phyloP scores from a whole-genome alignment of 2,329 filamentous ascomycete genomes.

The Aureobasidium namibiae region DNA sequence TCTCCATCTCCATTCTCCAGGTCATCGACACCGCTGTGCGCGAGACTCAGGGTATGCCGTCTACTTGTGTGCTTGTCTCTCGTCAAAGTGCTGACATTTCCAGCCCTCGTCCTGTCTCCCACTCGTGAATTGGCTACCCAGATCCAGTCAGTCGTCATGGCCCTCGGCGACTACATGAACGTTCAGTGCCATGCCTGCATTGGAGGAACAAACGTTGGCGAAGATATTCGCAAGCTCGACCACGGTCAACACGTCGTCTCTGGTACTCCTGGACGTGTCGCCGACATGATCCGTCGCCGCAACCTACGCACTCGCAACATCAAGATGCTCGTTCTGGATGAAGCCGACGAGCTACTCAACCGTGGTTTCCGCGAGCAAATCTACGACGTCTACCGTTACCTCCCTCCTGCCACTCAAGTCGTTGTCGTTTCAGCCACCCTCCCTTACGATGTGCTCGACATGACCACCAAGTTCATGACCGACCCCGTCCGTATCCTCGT shows the following conservation, averaged over 20 bases:
- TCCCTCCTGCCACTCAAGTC: slow-evolving; percentile 95
- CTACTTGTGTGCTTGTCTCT: background rate
- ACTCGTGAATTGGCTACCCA: slow-evolving; percentile 95
- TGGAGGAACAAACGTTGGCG: slow-evolving; percentile 93
- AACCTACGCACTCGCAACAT: slow-evolving; percentile 66
- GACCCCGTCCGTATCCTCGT: slow-evolving; percentile 93
- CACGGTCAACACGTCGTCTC: slow-evolving; percentile 97
- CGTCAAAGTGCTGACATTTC: background rate
- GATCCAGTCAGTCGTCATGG: slow-evolving; percentile 97
- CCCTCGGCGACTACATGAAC: slow-evolving; percentile 99
- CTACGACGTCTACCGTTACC: slow-evolving; percentile 96
- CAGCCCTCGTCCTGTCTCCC: slow-evolving; percentile 84
- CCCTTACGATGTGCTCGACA: slow-evolving; percentile 94
- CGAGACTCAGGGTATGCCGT: slow-evolving; percentile 61
- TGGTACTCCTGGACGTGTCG: slow-evolving; percentile 90
- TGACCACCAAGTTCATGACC: slow-evolving; percentile 99
- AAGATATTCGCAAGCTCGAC: slow-evolving; percentile 95
- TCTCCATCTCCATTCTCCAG: slow-evolving; percentile 92
- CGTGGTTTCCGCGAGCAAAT: slow-evolving; percentile 97
- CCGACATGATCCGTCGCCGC: slow-evolving; percentile 71
- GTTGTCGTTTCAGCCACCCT: slow-evolving; percentile 95
- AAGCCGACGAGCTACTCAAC: slow-evolving; percentile 75
- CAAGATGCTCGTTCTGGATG: slow-evolving; percentile 71
- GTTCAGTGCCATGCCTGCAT: slow-evolving; percentile 98
- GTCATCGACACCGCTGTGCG: slow-evolving; percentile 90